Conservation (phyloP, 1,284 basidiomycete genomes). For the Coriolopsis trogii region DNA sequence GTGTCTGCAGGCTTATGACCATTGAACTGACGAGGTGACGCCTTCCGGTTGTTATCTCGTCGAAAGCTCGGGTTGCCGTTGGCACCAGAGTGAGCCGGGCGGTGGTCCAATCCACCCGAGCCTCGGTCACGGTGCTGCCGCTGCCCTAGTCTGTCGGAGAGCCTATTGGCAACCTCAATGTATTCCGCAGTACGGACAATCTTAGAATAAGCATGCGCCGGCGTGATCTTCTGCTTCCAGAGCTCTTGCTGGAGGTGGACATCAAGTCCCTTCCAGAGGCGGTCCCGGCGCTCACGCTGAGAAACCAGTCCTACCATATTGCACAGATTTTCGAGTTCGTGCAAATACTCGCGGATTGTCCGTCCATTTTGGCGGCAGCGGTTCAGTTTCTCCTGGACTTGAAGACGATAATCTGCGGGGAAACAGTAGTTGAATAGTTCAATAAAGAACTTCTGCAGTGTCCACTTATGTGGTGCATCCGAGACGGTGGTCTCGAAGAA, state of each 20-base stretch:
- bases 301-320: constrained; percentile 34
- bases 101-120: too few species aligned
- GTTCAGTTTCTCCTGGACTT: constrained; percentile 22
- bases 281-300: constrained; percentile 15
- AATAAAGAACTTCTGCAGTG: constrained; percentile 33
- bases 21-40: constrained; percentile 28
- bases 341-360: constrained; percentile 30
- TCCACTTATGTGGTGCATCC: constrained; percentile 25
- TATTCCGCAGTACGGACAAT: constrained; percentile 11
- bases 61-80: constrained; percentile 32
- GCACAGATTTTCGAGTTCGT: constrained; percentile 37
- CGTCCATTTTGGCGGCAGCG: constrained; percentile 16
- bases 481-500: constrained; percentile 42
- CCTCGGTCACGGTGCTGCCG: too few species aligned
- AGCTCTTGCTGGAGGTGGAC: not conserved
- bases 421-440: constrained; percentile 49
- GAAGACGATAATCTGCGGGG: constrained; percentile 37
- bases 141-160: not conserved
- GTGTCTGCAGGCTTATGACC: constrained; percentile 16
- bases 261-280: not conserved
- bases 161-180: not conserved
- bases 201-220: not conserved
- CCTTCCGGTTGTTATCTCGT: too few species aligned
- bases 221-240: not conserved
- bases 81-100: too few species aligned